Evolutionary conservation across 768 basidiomycete species (phyloP).

Genomic region (Lyophyllum atratum): DNA sequence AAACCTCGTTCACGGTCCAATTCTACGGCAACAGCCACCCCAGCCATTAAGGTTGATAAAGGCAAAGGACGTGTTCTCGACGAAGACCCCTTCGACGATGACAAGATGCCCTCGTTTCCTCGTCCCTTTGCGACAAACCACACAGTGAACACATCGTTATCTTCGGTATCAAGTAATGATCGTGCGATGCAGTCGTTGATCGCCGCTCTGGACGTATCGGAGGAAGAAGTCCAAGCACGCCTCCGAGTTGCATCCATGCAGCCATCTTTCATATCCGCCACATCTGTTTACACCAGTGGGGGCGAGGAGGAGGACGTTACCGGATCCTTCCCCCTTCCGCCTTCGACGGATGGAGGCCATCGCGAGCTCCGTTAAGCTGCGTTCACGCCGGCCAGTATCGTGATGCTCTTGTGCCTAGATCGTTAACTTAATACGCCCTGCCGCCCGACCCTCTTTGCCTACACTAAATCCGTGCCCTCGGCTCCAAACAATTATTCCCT

Average conservation of each 20-base stretch:
- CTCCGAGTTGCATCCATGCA: conserved; percentile 62
- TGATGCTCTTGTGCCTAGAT: conserved; percentile 5
- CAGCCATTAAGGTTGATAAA: conserved; percentile 23
- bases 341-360: conserved; percentile 17
- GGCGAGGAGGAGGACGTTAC: conserved; percentile 40
- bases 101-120: conserved; percentile 27
- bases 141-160: conserved; percentile 29
- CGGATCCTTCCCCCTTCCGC: conserved; percentile 42
- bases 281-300: conserved; percentile 31
- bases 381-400: not conserved
- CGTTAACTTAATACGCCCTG: conserved; percentile 1
- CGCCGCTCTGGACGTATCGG: conserved; percentile 59
- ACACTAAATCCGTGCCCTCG: conserved; percentile 5
- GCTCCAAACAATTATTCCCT: not conserved
- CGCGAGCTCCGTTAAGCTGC: conserved; percentile 4
- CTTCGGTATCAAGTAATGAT: conserved; percentile 47
- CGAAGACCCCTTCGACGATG: conserved; percentile 45
- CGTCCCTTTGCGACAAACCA: conserved; percentile 34
- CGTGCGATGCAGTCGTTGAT: conserved; percentile 66
- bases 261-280: conserved; percentile 44
- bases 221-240: conserved; percentile 47
- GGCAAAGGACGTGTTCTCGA: conserved; percentile 20
- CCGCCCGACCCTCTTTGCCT: not conserved
- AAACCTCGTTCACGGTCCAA: conserved; percentile 36
- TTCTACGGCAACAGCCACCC: conserved; percentile 21